A percentile compares a stretch with the other conserved stretches of the same genome.
phyloP scores from a whole-genome alignment of 2,329 filamentous ascomycete species.

The Cylindrodendrum hubeiense region DNA sequence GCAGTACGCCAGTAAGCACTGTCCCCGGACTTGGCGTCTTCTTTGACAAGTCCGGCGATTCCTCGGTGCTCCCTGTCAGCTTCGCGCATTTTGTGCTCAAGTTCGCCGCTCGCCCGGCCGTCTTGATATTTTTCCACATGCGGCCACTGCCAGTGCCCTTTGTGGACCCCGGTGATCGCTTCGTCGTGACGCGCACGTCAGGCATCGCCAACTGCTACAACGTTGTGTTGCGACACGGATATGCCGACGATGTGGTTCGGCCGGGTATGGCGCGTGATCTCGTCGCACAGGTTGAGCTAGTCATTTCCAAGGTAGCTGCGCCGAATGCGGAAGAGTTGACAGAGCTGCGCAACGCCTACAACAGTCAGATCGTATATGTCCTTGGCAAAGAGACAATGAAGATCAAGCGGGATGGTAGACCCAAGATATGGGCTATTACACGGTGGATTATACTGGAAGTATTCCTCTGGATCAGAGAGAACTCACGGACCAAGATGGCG shows the following conservation, averaged over 20 bases:
- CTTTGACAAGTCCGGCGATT: constrained; percentile 77
- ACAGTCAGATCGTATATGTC: constrained; percentile 62
- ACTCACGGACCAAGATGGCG: constrained; percentile 73
- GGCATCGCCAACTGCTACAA: constrained; percentile 72
- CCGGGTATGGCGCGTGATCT: constrained; percentile 65
- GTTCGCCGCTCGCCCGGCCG: constrained; percentile 72
- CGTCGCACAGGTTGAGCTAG: constrained; percentile 51
- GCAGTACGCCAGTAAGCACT: constrained; percentile 54
- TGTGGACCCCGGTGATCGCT: constrained; percentile 60
- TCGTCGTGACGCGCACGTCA: constrained; percentile 52
- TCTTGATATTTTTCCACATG: constrained; percentile 80
- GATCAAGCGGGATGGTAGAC: constrained; percentile 53
- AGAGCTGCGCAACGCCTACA: constrained; percentile 49
- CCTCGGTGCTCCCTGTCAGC: not conserved
- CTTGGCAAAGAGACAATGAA: constrained; percentile 71
- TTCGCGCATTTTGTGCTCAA: constrained; percentile 80
- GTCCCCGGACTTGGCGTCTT: constrained; percentile 75
- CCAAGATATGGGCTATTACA: constrained; percentile 47
- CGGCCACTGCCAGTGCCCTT: constrained; percentile 70
- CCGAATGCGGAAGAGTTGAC: constrained; percentile 26
- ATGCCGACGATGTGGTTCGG: constrained; percentile 70
- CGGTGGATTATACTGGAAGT: constrained; percentile 60
- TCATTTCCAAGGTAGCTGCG: constrained; percentile 63
- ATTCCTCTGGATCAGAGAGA: constrained; percentile 74
- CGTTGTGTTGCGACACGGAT: constrained; percentile 76